A percentile compares a stretch with the other conserved stretches of the same genome.
phyloP scores from a whole-genome alignment of 169 alveolate genomes.

The Eimeria nieschulzi region DNA sequence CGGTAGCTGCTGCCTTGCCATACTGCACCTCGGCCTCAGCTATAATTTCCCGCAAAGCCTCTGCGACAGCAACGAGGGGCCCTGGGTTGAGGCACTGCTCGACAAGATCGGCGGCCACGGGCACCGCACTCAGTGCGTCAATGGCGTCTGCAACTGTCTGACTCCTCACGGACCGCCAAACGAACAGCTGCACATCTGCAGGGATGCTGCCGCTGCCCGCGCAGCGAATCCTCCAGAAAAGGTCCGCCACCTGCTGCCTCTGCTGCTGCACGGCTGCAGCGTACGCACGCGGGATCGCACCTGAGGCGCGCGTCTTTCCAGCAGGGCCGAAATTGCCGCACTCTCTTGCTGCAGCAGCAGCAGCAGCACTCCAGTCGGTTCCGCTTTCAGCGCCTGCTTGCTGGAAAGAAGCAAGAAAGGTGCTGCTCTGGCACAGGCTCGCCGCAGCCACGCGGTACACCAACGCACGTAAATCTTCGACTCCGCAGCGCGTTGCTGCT shows the following conservation, averaged over 20 bases:
- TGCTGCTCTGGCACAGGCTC: slow-evolving; percentile 27
- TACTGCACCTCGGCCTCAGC: slow-evolving; percentile 24
- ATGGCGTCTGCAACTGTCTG: slow-evolving; percentile 10
- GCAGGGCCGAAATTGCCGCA: background rate
- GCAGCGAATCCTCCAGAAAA: slow-evolving; percentile 53
- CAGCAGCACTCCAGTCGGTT: slow-evolving; percentile 6
- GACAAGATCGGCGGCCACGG: slow-evolving; percentile 17
- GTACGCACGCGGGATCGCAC: background rate
- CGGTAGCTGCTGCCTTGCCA: slow-evolving; percentile 27
- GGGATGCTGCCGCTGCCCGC: slow-evolving; percentile 65
- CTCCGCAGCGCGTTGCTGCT: background rate
- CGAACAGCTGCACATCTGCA: background rate
- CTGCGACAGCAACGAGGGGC: slow-evolving; percentile 45
- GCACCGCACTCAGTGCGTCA: slow-evolving; percentile 21
- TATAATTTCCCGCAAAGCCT: slow-evolving; percentile 18
- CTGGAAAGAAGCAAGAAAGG: slow-evolving; percentile 28
- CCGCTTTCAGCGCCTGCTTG: slow-evolving; percentile 14
- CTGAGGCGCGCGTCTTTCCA: background rate
- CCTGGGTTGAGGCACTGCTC: slow-evolving; percentile 32
- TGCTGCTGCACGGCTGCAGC: slow-evolving; percentile 36
- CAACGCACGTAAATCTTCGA: slow-evolving; percentile 28
- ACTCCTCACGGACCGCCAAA: slow-evolving; percentile 5
- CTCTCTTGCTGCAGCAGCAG: background rate
- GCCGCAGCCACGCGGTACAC: slow-evolving; percentile 20
- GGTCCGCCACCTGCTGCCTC: slow-evolving; percentile 25